Conservation (phyloP, 2,329 filamentous ascomycete species). For the Penicillium vulpinum region DNA sequence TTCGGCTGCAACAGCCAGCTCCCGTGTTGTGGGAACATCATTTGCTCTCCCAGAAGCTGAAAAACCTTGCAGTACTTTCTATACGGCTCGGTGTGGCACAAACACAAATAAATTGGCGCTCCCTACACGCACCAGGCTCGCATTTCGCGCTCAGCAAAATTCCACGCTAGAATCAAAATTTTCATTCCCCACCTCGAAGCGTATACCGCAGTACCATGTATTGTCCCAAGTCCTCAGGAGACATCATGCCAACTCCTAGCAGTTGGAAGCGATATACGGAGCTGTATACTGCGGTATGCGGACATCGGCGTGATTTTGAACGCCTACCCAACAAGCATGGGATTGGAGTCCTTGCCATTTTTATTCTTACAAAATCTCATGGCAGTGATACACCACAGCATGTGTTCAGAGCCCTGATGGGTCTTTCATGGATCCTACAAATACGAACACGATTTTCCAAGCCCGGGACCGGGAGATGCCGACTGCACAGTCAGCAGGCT, state of each 20-base stretch:
- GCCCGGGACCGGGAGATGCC: not conserved
- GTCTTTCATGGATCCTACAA: not conserved
- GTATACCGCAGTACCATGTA: not conserved
- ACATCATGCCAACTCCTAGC: not conserved
- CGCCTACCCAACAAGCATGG: conserved; percentile 44
- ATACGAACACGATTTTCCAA: not conserved
- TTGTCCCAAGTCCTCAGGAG: not conserved
- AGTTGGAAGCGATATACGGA: not conserved
- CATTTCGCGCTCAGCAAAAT: not conserved
- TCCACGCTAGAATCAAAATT: not conserved
- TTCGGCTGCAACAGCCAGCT: not conserved
- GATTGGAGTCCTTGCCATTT: conserved; percentile 38
- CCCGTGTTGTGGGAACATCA: not conserved
- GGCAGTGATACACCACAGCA: not conserved
- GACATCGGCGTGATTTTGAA: conserved; percentile 38
- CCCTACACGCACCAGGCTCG: not conserved
- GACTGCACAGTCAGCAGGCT: conserved; percentile 6
- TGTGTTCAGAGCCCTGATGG: not conserved
- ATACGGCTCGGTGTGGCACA: not conserved
- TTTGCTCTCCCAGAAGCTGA: not conserved
- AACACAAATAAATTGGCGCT: not conserved
- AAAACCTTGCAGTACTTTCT: not conserved
- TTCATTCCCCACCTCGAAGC: not conserved
- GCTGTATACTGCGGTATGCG: not conserved
- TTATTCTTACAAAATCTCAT: conserved; percentile 17